phyloP scores from a whole-genome alignment of 768 basidiomycete species.

The Amanita jacksonii region DNA sequence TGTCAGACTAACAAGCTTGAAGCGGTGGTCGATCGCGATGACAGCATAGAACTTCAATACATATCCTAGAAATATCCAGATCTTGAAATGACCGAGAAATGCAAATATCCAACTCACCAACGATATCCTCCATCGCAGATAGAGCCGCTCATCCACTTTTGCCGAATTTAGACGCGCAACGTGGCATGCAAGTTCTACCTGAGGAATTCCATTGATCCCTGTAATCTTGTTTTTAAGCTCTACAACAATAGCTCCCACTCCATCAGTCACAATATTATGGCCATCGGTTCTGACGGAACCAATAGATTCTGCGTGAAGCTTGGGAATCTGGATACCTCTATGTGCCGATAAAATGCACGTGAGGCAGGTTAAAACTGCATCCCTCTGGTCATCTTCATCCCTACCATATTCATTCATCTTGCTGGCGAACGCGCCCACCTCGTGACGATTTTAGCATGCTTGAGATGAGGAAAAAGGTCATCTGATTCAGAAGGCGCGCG shows the following conservation, averaged over 20 bases:
- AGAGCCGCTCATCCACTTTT: slow-evolving; percentile 4
- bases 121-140: slow-evolving; percentile 11
- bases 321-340: slow-evolving; percentile 1
- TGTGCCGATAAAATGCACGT: slow-evolving; percentile 6
- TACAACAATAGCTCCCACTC: background rate
- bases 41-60: slow-evolving; percentile 14
- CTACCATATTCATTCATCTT: slow-evolving; percentile 8
- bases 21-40: slow-evolving; percentile 12
- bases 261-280: slow-evolving; percentile 4
- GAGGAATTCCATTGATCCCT: background rate
- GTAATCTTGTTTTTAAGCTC: slow-evolving; percentile 9
- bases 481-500: slow-evolving; percentile 2
- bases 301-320: slow-evolving; percentile 1
- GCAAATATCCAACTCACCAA: slow-evolving; percentile 9
- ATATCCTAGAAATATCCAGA: slow-evolving; percentile 7
- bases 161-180: slow-evolving; percentile 3
- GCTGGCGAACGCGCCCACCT: slow-evolving; percentile 11
- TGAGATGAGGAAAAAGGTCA: background rate
- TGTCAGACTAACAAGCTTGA: slow-evolving; percentile 15
- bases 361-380: slow-evolving; percentile 8
- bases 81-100: background rate
- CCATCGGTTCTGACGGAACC: slow-evolving; percentile 4
- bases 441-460: slow-evolving; percentile 1
- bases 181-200: slow-evolving; percentile 7
- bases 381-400: slow-evolving; percentile 6